Evolutionary conservation across 331 rosid genomes (phyloP), one percentile per base, ranked within the genome.

Genomic region (Saraca asoca): DNA sequence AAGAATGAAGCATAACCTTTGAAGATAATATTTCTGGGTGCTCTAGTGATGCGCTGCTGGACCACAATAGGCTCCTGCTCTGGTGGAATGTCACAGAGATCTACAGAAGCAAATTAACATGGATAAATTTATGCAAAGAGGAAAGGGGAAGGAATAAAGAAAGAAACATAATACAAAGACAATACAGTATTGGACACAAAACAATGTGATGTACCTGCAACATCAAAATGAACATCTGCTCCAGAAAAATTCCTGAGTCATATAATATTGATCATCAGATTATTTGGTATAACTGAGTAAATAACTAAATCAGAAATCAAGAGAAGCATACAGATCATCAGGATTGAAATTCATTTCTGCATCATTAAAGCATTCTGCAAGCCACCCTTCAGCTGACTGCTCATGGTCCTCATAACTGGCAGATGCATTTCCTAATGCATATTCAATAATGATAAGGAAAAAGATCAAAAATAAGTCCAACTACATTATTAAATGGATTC

Each of bases 311-410:
- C 51, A 44, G 55, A 56, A 64, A 64, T 50, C 17, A 12, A 51
- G 43, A 84, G 69, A 80, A 69, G 82, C 94, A 55, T 93, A 93
- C 98, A 87, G 29, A 41, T 88, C 81, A 44, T 90, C 91, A 20
- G 91, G 79, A 79, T 84, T 83, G 76, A 87, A 70, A 59, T 81
- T 78, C 91, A 93, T 82, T 51, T 74, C 81, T 43, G 91, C 48
- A 57, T 90, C 90, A 58, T 82, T 93, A 12, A 93, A 75, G 88
- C 88, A 93, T 31, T 87, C 95, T 2, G 91, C 72, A 68, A 93
- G 82, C 98, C 98, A 93, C 42, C 53, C 89, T 61, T 85, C 96
- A 69, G 85, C 66, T 56, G 98, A 80, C 19, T 59, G 80, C 68
- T 84, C 88, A 66, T 84, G 77, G 53, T 78, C 80, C 69, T 84